Percentiles rank a stretch among this genome's conserved stretches.
Evolutionary conservation across 345 rosid species (phyloP).

Genomic region (Bretschneidera sinensis): DNA sequence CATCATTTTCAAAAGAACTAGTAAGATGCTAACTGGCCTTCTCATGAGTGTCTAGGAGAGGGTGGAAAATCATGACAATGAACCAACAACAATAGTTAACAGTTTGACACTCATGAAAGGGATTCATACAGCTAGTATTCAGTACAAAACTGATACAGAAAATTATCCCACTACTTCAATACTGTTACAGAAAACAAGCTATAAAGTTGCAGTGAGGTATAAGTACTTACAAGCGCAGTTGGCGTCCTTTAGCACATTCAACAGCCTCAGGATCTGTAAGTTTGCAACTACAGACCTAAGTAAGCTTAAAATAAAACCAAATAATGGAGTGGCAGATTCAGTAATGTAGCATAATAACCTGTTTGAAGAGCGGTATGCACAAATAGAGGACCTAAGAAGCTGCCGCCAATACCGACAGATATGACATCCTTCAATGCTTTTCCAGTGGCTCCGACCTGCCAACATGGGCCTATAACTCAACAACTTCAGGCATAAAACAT

Average conservation of each 20-base stretch:
- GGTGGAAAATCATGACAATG: background rate
- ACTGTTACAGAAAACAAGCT: constrained; percentile 1
- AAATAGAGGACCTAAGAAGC: constrained; percentile 95
- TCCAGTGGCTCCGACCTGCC: constrained; percentile 93
- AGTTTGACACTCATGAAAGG: background rate
- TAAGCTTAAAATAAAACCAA: constrained; percentile 13
- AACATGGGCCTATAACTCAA: constrained; percentile 21
- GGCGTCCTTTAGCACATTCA: constrained; percentile 71
- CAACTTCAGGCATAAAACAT: constrained; percentile 9
- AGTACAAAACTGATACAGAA: too few species aligned
- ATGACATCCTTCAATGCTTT: constrained; percentile 77
- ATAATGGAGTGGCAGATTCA: constrained; percentile 3
- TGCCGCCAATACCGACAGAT: constrained; percentile 93
- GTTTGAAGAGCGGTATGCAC: constrained; percentile 94
- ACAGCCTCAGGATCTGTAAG: constrained; percentile 73
- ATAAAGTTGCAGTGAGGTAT: background rate
- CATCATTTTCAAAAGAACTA: background rate
- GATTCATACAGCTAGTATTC: background rate
- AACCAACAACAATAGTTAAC: background rate
- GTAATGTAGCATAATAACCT: constrained; percentile 36
- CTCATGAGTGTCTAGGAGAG: background rate
- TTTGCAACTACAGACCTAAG: constrained; percentile 23
- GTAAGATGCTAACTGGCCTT: background rate
- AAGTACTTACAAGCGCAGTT: constrained; percentile 75
- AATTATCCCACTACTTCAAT: background rate